phyloP scores from a whole-genome alignment of 2,329 filamentous ascomycete genomes.

The Aphanocladium album region DNA sequence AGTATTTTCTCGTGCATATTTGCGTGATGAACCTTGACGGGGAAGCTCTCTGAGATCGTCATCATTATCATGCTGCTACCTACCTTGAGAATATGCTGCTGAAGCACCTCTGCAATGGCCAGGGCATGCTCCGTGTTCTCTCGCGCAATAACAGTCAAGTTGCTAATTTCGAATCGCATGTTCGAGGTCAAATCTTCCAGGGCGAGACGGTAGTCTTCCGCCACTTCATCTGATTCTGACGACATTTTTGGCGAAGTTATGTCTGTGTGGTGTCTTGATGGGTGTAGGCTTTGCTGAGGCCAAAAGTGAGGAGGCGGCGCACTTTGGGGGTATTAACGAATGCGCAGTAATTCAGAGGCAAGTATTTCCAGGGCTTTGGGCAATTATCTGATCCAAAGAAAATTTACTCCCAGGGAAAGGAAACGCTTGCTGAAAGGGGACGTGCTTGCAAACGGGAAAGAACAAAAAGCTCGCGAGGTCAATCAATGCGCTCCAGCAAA shows the following conservation, averaged over 20 bases:
- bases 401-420: neutral
- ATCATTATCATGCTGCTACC: conserved; percentile 32
- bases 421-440: neutral
- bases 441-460: neutral
- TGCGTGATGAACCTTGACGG: conserved; percentile 1
- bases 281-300: neutral
- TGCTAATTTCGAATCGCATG: conserved; percentile 93
- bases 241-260: conserved; percentile 35
- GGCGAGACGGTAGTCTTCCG: conserved; percentile 89
- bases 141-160: conserved; percentile 92
- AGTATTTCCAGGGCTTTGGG: neutral
- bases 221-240: conserved; percentile 71
- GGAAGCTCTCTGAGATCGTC: neutral
- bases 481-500: conserved; percentile 10
- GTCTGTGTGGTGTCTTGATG: neutral
- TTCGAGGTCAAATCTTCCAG: conserved; percentile 88
- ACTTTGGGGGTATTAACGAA: neutral
- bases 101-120: conserved; percentile 83
- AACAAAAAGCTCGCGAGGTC: conserved; percentile 5
- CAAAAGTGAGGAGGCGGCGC: neutral
- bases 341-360: neutral
- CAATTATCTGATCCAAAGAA: neutral
- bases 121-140: conserved; percentile 96
- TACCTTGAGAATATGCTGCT: conserved; percentile 94
- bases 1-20: conserved; percentile 24